These are phyloP conservation scores for Triticum turgidum DNA, from an alignment of 176 grass and related monocot genomes.

Conservation along the genomic window DNA sequence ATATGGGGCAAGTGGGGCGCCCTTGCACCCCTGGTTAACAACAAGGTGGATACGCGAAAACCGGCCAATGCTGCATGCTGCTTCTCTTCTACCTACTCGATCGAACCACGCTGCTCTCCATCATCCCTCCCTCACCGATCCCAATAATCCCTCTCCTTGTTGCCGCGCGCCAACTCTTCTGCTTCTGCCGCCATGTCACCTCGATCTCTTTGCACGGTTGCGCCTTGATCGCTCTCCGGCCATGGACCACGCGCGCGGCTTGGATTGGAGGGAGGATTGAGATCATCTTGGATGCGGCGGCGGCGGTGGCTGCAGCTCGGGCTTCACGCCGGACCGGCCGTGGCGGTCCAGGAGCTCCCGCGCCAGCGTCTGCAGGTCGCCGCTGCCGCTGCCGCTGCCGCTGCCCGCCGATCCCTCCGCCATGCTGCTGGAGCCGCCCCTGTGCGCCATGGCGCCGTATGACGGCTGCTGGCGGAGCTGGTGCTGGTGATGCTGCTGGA, in stretches of 20 bases:
- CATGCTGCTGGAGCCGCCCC: conserved; percentile 30
- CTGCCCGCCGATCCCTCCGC: conserved; percentile 21
- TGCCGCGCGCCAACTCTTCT: conserved; percentile 28
- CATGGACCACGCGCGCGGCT: background rate
- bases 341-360: conserved; percentile 86
- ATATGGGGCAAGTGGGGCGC: conserved; percentile 39
- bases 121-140: conserved; percentile 31
- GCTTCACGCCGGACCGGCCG: conserved; percentile 42
- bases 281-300: conserved; percentile 44
- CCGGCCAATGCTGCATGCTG: conserved; percentile 46
- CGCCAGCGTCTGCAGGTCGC: conserved; percentile 91
- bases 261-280: background rate
- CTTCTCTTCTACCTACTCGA: conserved; percentile 53
- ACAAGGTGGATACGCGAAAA: conserved; percentile 62
- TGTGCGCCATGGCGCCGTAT: conserved; percentile 22
- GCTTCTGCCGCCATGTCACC: background rate
- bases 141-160: conserved; percentile 30
- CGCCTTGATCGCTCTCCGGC: too few species aligned
- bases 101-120: conserved; percentile 38
- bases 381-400: conserved; percentile 5
- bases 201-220: background rate
- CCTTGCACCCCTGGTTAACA: conserved; percentile 50
- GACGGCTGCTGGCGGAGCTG: conserved; percentile 41
- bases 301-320: conserved; percentile 42
- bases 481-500: conserved; percentile 39